Conservation (phyloP, 768 basidiomycete species). For the Termitomyces sp. region DNA sequence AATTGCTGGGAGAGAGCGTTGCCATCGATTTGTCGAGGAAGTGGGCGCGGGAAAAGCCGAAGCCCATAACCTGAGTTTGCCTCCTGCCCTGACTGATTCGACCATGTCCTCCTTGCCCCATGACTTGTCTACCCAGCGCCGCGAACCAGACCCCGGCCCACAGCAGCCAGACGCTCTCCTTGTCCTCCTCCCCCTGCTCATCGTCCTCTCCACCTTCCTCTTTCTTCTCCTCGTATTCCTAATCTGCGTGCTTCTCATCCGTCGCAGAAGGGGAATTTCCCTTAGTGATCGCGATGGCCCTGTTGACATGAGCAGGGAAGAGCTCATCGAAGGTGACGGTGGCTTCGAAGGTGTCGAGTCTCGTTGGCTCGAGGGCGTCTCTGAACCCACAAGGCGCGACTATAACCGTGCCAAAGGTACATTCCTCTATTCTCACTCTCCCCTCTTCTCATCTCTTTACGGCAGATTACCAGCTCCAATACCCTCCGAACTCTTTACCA, state of each 20-base stretch:
- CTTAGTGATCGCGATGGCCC: conserved; percentile 88
- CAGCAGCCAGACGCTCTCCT: conserved; percentile 61
- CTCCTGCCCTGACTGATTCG: not conserved
- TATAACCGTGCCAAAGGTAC: conserved; percentile 88
- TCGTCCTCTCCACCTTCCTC: conserved; percentile 89
- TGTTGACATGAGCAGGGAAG: conserved; percentile 87
- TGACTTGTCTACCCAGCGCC: not conserved
- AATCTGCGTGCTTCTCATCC: conserved; percentile 80
- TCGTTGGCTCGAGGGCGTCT: conserved; percentile 85
- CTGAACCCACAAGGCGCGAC: conserved; percentile 56
- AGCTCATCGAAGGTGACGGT: conserved; percentile 86
- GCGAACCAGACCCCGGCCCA: conserved; percentile 18
- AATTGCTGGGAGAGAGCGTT: conserved; percentile 42
- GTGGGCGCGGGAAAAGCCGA: conserved; percentile 5
- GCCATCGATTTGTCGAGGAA: conserved; percentile 25
- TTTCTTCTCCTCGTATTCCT: conserved; percentile 91
- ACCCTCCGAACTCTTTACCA: conserved; percentile 93
- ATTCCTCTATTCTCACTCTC: conserved; percentile 16
- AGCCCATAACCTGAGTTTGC: not conserved
- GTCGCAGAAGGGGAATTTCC: conserved; percentile 69
- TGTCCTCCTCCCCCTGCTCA: conserved; percentile 88
- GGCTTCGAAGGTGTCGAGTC: conserved; percentile 90
- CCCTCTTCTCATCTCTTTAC: conserved; percentile 1
- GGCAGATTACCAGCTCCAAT: conserved; percentile 76
- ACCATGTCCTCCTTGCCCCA: conserved; percentile 8